Base-by-base conservation (phyloP, 176 grass and related monocot species). In the Dendrocalamus sinicus region DNA sequence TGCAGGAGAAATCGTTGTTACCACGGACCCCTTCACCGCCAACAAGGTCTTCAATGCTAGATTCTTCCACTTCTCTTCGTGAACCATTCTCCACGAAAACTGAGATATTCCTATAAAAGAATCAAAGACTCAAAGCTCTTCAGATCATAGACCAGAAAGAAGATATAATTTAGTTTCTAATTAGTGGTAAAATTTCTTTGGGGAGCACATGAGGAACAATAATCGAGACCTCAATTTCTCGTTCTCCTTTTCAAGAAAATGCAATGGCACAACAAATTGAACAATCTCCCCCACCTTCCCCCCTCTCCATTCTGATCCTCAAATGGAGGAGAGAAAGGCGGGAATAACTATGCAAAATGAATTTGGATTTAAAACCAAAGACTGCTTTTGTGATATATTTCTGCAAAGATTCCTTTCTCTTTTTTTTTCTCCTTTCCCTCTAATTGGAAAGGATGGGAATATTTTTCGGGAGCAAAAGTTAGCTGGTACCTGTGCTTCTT, bases 291-390 rank as follows among this genome's bases (percentile, higher is more conserved):
- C 84, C 78, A 90, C 67, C 84, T 90, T 78, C 66, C 78, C 74
- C 79, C 83, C 78, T 41, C 79, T 72, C 65, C 79, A 78, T 77
- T 86, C 45, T 54, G 32, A 76, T 82, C 72, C 32, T 72, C 64
- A 48, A 57, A 90, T 52, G 79, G 88, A 78, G 79, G 84, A 78
- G 79, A 86, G 89, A 76, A 83, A 86, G 79, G 73, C 63, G 58
- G 84, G 73, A 39, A n/a, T 65, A 30, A 66, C 60, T 45, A 41
- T 73, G 67, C 19, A 16, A 65, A 90, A 40, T 22, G 72, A 54
- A 83, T 47, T 72, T 40, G 72, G 47, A 87, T 69, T 60, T 41
- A 76, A 66, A 76, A 50, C 24, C 44, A 52, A 6, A 48, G 74
- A 50, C 7, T 67, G 57, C 46, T 46, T 75, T 77, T 54, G 65